These are phyloP conservation scores for Kodamaea jinghongensis DNA, from an alignment of 805 yeast genomes.

Conservation along the genomic window DNA sequence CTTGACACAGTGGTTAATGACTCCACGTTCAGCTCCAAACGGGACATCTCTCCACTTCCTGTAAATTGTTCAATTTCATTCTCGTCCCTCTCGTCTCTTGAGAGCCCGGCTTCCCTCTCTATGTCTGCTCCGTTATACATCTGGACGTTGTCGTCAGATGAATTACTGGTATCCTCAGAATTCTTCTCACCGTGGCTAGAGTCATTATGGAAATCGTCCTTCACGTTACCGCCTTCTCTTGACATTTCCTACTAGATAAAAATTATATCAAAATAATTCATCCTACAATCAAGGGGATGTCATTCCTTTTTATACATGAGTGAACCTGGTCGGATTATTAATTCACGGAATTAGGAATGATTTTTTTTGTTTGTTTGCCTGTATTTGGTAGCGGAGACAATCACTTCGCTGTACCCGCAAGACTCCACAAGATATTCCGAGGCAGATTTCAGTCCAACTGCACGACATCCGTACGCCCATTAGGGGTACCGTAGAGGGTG, in stretches of 20 bases:
- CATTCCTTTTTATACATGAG: too few relatives aligned
- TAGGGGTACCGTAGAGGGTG: too few relatives aligned
- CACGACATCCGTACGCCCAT: too few relatives aligned
- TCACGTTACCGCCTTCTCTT: too few relatives aligned
- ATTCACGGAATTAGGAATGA: too few relatives aligned
- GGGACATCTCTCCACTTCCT: slow-evolving; percentile 20
- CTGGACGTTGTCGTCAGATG: slow-evolving; percentile 5
- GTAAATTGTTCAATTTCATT: slow-evolving; percentile 7
- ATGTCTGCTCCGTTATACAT: slow-evolving; percentile 10
- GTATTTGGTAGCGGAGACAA: too few relatives aligned
- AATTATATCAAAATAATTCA: slow-evolving; percentile 6
- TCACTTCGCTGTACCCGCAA: too few relatives aligned
- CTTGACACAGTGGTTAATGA: slow-evolving; percentile 20
- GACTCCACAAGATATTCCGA: too few relatives aligned
- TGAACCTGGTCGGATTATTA: too few relatives aligned
- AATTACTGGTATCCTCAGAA: slow-evolving; percentile 7
- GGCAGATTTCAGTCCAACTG: too few relatives aligned
- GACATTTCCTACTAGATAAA: slow-evolving; percentile 2
- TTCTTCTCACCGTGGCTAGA: slow-evolving; percentile 2
- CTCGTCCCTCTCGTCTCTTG: background rate
- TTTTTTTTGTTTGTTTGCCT: too few relatives aligned
- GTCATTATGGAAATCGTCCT: too few relatives aligned
- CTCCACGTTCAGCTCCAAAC: slow-evolving; percentile 21
- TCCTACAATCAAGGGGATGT: background rate
- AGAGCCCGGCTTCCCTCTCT: background rate